Evolutionary conservation across 805 yeast genomes (phyloP).

Genomic region (Tetrapisispora iriomotensis): DNA sequence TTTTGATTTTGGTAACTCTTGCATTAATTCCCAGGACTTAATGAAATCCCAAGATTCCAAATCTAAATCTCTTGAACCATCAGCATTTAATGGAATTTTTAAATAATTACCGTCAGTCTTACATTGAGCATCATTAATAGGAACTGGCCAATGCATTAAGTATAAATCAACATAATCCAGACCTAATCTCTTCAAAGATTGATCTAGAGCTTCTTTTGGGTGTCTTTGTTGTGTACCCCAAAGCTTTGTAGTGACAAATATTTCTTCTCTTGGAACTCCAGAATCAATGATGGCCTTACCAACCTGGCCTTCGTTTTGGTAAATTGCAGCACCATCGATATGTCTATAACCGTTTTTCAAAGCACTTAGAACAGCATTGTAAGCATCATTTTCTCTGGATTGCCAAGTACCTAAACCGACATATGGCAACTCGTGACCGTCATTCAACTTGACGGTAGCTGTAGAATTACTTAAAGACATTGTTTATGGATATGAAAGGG

Average conservation of each 20-base stretch:
- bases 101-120: constrained; percentile 29
- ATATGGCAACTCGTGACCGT: constrained; percentile 54
- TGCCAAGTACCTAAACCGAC: constrained; percentile 72
- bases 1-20: constrained; percentile 43
- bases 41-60: constrained; percentile 33
- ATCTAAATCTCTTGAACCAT: constrained; percentile 33
- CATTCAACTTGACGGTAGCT: constrained; percentile 38
- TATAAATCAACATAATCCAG: constrained; percentile 71
- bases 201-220: constrained; percentile 44
- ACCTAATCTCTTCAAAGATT: constrained; percentile 51
- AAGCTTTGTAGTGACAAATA: constrained; percentile 65
- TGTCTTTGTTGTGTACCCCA: constrained; percentile 44
- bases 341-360: constrained; percentile 59
- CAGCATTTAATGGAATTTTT: constrained; percentile 30
- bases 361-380: constrained; percentile 50
- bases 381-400: constrained; percentile 45
- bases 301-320: constrained; percentile 56
- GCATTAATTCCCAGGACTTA: constrained; percentile 57
- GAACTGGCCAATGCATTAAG: constrained; percentile 77
- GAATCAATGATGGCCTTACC: constrained; percentile 48
- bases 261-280: constrained; percentile 52
- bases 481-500: too few relatives aligned
- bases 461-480: constrained; percentile 14
- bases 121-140: constrained; percentile 36
- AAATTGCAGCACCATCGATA: constrained; percentile 67